These are phyloP conservation scores for Sporobolomyces roseus DNA, from an alignment of 768 basidiomycete species.

Conservation along the genomic window DNA sequence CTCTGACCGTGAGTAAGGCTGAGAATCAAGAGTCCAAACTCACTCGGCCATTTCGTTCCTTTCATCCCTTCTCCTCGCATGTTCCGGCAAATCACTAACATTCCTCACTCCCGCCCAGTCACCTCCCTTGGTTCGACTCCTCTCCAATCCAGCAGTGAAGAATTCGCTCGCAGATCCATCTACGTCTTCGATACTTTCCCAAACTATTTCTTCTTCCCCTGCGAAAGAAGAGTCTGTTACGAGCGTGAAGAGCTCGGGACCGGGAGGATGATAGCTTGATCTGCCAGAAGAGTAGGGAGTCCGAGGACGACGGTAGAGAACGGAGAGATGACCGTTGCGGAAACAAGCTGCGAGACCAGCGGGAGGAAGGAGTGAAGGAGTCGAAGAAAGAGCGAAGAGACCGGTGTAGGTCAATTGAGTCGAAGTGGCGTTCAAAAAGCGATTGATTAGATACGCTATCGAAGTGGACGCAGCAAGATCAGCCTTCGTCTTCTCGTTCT, in stretches of 20 bases:
- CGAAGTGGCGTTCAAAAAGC: constrained; percentile 60
- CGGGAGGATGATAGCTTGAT: too few species aligned
- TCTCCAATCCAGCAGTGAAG: constrained; percentile 65
- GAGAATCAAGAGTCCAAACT: constrained; percentile 17
- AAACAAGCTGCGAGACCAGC: constrained; percentile 78
- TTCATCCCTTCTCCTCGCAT: constrained; percentile 43
- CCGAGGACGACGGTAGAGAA: constrained; percentile 59
- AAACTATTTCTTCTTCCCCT: constrained; percentile 72
- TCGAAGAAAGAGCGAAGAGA: constrained; percentile 68
- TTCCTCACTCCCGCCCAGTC: constrained; percentile 52
- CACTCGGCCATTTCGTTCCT: constrained; percentile 57
- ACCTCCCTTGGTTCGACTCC: constrained; percentile 64
- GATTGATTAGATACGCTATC: constrained; percentile 63
- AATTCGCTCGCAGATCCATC: constrained; percentile 74
- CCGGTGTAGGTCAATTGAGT: constrained; percentile 87
- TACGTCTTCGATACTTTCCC: constrained; percentile 85
- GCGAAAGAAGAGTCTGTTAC: constrained; percentile 81
- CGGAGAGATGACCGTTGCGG: constrained; percentile 82
- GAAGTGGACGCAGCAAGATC: neutral
- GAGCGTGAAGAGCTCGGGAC: constrained; percentile 66
- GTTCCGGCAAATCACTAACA: constrained; percentile 45
- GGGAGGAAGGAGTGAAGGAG: constrained; percentile 47
- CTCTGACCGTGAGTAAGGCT: neutral
- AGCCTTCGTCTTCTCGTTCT: neutral
- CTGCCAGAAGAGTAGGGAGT: neutral